Evolutionary conservation across 768 basidiomycete species (phyloP), one percentile per base, ranked within the genome.

Genomic region (Hericium erinaceus): DNA sequence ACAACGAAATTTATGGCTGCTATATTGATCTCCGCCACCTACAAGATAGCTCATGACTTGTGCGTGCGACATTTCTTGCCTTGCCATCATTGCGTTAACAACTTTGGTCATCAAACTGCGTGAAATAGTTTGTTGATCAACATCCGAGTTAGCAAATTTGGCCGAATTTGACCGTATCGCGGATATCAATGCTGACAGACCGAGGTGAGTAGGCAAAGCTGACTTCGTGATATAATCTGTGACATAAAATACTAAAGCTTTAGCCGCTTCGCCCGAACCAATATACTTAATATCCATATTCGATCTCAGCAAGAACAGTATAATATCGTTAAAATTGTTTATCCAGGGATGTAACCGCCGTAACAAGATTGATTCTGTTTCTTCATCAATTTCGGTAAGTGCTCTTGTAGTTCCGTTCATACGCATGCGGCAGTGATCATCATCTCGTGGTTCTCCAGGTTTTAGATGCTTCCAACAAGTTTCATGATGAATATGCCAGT

Each of bases 281-380:
- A 80, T 72, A 46, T 71, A 76, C 57, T 78, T 76, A 2, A 80
- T 74, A 54, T 80, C 78, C 72, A 76, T 77, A 54, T 80, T 80
- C 50, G 73, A 74, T 1, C 69, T 57, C 0, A 78, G 54, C 3
- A 48, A 26, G 16, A 37, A 38, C 39, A 38, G 37, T 7, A 40
- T 12, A 18, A 54, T 26, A 0, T 65, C 62, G 62, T 78, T 78
- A 56, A 74, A 79, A 54, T 76, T 71, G 46, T 78, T 78, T 0
- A 79, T 72, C 55, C 74, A 37, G 0, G 28, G 28, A 33, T 33
- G 28, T 33, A 33, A 33, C 8, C 0, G 66, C 0, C 67, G 61
- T 0, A 77, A 48, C 15, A 9, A 41, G 0, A 78, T 37, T 26
- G 70, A 66, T 1, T 71, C 73, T 40, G 70, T 69, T 2, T 68